These are phyloP conservation scores for Termitomyces sp. DNA, from an alignment of 768 basidiomycete genomes.

Conservation along the genomic window DNA sequence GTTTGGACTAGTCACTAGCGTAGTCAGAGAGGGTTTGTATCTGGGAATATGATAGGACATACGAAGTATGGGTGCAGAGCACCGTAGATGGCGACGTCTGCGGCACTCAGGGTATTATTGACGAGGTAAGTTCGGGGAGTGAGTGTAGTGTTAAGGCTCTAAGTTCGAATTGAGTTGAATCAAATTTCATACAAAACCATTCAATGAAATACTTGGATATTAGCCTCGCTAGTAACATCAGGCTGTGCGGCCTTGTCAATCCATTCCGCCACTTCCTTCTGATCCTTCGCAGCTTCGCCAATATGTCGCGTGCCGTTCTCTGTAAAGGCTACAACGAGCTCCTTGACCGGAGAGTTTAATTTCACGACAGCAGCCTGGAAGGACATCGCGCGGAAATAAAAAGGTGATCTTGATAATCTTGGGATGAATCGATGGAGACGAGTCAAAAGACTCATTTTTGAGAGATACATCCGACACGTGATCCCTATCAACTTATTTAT, in stretches of 20 bases:
- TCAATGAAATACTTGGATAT: conserved; percentile 42
- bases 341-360: conserved; percentile 45
- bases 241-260: conserved; percentile 59
- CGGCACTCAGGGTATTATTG: conserved; percentile 79
- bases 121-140: conserved; percentile 82
- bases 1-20: conserved; percentile 50
- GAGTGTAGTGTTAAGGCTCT: conserved; percentile 75
- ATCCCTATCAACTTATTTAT: background rate
- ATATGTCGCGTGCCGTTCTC: conserved; percentile 39
- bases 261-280: conserved; percentile 65
- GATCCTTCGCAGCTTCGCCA: conserved; percentile 60
- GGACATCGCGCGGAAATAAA: conserved; percentile 39
- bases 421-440: conserved; percentile 36
- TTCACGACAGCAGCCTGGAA: conserved; percentile 48
- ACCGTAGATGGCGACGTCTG: conserved; percentile 89
- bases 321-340: conserved; percentile 51
- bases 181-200: background rate
- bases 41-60: conserved; percentile 27
- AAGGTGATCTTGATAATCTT: conserved; percentile 30
- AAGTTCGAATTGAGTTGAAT: conserved; percentile 3
- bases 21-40: background rate
- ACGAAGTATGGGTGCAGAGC: conserved; percentile 84
- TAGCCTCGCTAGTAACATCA: conserved; percentile 43
- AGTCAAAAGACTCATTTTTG: conserved; percentile 30
- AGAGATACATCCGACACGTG: conserved; percentile 16